Evolutionary conservation across 2,329 filamentous ascomycete genomes (phyloP).

Genomic region (Cercospora sp.): DNA sequence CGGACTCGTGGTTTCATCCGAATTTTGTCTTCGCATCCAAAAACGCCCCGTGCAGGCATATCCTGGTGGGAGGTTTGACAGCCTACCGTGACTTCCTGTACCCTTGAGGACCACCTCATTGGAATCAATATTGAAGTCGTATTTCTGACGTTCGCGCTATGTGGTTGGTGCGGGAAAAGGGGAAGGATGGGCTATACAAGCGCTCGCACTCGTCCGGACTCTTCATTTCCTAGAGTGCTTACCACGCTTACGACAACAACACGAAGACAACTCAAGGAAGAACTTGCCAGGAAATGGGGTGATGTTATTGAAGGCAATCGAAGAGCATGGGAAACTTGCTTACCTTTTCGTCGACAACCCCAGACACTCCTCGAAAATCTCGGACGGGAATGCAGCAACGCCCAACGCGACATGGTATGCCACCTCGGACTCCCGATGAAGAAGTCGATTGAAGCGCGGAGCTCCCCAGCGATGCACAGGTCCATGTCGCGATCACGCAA

Average conservation of each 20-base stretch:
- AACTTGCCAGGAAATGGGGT: conserved; percentile 6
- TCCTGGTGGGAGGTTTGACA: conserved; percentile 15
- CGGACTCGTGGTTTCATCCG: not conserved
- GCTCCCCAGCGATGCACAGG: conserved; percentile 7
- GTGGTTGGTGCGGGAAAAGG: conserved; percentile 10
- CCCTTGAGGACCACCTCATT: conserved; percentile 4
- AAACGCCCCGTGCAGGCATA: conserved; percentile 9
- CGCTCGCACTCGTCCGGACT: not conserved
- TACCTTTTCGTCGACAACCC: conserved; percentile 4
- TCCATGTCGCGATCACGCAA: conserved; percentile 7
- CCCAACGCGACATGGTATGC: conserved; percentile 10
- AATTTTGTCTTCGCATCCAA: not conserved
- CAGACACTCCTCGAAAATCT: conserved; percentile 11
- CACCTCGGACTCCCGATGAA: not conserved
- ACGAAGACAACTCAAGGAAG: conserved; percentile 6
- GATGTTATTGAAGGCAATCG: conserved; percentile 16
- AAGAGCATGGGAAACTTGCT: conserved; percentile 17
- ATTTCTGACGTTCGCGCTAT: conserved; percentile 16
- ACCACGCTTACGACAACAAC: conserved; percentile 10
- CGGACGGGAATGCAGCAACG: conserved; percentile 1
- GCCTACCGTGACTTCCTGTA: conserved; percentile 7
- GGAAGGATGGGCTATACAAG: not conserved
- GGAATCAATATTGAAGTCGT: not conserved
- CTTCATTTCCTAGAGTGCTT: conserved; percentile 4
- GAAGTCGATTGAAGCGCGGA: not conserved